Conservation (phyloP, 163 green algal genomes). For the Chlorella variabilis region DNA sequence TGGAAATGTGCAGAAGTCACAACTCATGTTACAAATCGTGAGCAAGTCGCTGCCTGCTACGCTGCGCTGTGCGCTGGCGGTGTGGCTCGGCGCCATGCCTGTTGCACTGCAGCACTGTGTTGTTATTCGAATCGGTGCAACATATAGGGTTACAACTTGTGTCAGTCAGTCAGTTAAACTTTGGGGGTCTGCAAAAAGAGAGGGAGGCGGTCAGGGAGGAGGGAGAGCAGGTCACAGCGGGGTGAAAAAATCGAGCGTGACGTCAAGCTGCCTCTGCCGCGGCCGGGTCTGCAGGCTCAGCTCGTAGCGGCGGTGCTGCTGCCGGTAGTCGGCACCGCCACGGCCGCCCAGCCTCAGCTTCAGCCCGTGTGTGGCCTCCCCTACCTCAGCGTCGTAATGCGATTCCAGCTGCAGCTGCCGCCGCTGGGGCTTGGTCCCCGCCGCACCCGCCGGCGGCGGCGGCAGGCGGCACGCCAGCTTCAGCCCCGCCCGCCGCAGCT, state of each 20-base stretch:
- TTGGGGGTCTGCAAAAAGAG: no score
- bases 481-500: background rate
- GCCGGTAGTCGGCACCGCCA: background rate
- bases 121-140: no score
- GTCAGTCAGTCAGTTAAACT: no score
- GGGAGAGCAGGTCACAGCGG: no score
- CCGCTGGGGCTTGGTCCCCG: background rate
- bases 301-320: conserved; percentile 5
- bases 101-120: no score
- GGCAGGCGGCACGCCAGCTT: conserved; percentile 17
- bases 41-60: no score
- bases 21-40: background rate
- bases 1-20: background rate
- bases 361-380: background rate
- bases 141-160: no score
- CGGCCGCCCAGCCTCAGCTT: background rate
- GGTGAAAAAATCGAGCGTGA: conserved; percentile 20
- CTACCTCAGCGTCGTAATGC: background rate
- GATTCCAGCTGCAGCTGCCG: conserved; percentile 16
- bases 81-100: no score
- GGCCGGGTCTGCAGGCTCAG: background rate
- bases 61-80: no score
- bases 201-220: no score
- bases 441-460: background rate
- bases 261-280: background rate